These are phyloP conservation scores for Gamarada debralockiae DNA, from an alignment of 495 filamentous ascomycete genomes.

Conservation along the genomic window DNA sequence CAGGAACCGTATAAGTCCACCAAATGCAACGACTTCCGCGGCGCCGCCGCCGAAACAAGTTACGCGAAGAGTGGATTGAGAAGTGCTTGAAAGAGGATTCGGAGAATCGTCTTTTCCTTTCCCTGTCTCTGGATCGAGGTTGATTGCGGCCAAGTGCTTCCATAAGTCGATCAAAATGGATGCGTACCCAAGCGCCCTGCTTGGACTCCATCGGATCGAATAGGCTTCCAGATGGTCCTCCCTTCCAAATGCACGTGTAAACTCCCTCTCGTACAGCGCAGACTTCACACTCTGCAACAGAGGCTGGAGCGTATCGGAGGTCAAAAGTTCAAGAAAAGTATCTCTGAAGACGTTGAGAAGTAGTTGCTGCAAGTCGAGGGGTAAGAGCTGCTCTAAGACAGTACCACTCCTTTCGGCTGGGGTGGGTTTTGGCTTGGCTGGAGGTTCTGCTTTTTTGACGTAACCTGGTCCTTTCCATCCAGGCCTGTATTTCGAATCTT, in stretches of 20 bases:
- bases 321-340: constrained; percentile 47
- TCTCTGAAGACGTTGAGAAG: constrained; percentile 73
- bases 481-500: constrained; percentile 12
- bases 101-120: neutral
- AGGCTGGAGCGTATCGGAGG: constrained; percentile 38
- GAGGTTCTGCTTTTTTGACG: constrained; percentile 15
- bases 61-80: constrained; percentile 32
- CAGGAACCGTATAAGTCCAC: constrained; percentile 51
- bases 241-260: constrained; percentile 69
- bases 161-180: constrained; percentile 54
- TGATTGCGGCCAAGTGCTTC: constrained; percentile 32
- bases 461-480: constrained; percentile 20
- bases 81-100: neutral
- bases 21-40: constrained; percentile 78
- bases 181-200: constrained; percentile 74
- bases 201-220: constrained; percentile 81
- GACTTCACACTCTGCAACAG: constrained; percentile 76
- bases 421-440: constrained; percentile 18
- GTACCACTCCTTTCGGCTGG: constrained; percentile 2
- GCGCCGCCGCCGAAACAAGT: constrained; percentile 84
- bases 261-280: constrained; percentile 82
- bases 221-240: constrained; percentile 71
- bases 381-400: constrained; percentile 19
- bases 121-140: neutral
- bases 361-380: constrained; percentile 60